Percentiles rank a stretch among this genome's conserved stretches.
Evolutionary conservation across 495 filamentous ascomycete genomes (phyloP).

Genomic region (Sordaria brevicollis): DNA sequence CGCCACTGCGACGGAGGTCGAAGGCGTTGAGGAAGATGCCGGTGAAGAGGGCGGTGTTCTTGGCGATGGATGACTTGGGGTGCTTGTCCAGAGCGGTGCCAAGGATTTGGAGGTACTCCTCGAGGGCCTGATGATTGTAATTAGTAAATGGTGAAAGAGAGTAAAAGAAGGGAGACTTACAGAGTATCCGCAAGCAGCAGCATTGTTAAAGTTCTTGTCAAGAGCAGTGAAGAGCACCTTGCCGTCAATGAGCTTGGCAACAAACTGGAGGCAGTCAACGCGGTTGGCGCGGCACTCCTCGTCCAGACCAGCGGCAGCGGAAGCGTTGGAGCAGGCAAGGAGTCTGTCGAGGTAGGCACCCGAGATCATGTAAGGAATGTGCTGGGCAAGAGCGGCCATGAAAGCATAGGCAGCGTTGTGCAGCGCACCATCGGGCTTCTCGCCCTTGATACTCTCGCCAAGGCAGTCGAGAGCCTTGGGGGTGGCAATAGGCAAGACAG

Average conservation of each 20-base stretch:
- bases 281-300: slow-evolving; percentile 53
- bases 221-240: slow-evolving; percentile 56
- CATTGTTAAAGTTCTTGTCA: slow-evolving; percentile 57
- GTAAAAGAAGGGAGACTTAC: slow-evolving; percentile 31
- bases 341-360: slow-evolving; percentile 58
- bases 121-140: slow-evolving; percentile 42
- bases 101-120: slow-evolving; percentile 56
- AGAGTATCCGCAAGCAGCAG: slow-evolving; percentile 45
- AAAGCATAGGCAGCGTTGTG: slow-evolving; percentile 77
- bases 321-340: slow-evolving; percentile 56
- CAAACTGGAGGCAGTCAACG: slow-evolving; percentile 53
- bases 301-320: slow-evolving; percentile 46
- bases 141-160: not conserved
- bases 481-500: slow-evolving; percentile 66
- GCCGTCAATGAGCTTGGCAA: slow-evolving; percentile 63
- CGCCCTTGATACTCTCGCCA: slow-evolving; percentile 44
- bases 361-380: slow-evolving; percentile 79
- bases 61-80: slow-evolving; percentile 60
- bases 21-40: slow-evolving; percentile 60
- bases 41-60: slow-evolving; percentile 56
- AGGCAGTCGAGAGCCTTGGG: slow-evolving; percentile 60
- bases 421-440: slow-evolving; percentile 45
- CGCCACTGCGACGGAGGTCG: slow-evolving; percentile 50
- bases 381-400: slow-evolving; percentile 62
- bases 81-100: slow-evolving; percentile 61